A percentile compares a stretch with the other conserved stretches of the same genome.
These are phyloP conservation scores for Xanthoconium purpureum DNA, from an alignment of 768 basidiomycete genomes.

Conservation along the genomic window DNA sequence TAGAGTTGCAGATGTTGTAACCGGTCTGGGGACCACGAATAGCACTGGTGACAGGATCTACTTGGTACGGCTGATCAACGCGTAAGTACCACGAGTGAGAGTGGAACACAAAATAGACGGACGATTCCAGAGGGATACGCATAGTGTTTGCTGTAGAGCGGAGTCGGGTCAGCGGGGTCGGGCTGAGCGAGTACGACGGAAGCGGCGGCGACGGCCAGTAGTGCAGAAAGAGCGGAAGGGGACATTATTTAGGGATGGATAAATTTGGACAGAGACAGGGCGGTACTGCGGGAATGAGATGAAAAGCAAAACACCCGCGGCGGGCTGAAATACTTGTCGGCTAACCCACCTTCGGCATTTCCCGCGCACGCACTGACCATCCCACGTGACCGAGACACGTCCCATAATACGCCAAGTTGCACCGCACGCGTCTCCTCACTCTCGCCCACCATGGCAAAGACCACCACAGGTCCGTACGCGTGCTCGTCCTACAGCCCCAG, in stretches of 20 bases:
- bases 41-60: slow-evolving; percentile 36
- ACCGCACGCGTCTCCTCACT: slow-evolving; percentile 3
- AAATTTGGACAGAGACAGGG: neutral
- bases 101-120: slow-evolving; percentile 4
- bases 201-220: slow-evolving; percentile 33
- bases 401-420: slow-evolving; percentile 16
- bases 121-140: slow-evolving; percentile 45
- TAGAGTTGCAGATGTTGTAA: slow-evolving; percentile 66
- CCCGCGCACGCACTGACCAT: slow-evolving; percentile 19
- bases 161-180: slow-evolving; percentile 42
- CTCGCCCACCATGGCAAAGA: slow-evolving; percentile 45
- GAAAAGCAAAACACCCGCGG: neutral
- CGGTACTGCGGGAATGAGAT: neutral
- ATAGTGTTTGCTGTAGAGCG: slow-evolving; percentile 46
- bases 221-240: slow-evolving; percentile 40
- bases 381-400: slow-evolving; percentile 31
- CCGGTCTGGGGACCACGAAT: slow-evolving; percentile 58
- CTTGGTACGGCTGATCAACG: slow-evolving; percentile 46
- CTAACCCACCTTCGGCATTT: slow-evolving; percentile 4
- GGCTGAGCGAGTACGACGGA: slow-evolving; percentile 32
- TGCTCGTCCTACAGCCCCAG: neutral
- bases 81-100: neutral
- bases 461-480: slow-evolving; percentile 42
- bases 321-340: slow-evolving; percentile 24
- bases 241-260: slow-evolving; percentile 27